Conservation (phyloP, 78 protist genomes). For the Guillardia theta region DNA sequence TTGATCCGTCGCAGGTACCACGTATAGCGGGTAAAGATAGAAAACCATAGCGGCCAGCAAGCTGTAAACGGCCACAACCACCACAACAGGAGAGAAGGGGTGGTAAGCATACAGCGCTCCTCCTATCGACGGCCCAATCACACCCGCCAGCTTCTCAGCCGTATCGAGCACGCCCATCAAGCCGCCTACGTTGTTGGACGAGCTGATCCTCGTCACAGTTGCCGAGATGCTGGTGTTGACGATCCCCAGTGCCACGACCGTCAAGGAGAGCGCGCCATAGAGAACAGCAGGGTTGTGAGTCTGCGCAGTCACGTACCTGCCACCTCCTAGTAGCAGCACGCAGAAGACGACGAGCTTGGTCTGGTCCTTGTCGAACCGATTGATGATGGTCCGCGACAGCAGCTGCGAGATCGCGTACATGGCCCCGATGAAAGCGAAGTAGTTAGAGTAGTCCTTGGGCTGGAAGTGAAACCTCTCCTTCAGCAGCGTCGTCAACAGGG, state of each 20-base stretch:
- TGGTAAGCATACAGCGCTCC: not conserved
- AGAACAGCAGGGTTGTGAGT: not conserved
- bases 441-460: constrained; percentile 4
- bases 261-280: not conserved
- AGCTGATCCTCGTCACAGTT: not conserved
- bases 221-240: not conserved
- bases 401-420: not conserved
- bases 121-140: not conserved
- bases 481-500: not conserved
- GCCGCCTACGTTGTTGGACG: not conserved
- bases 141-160: constrained; percentile 14
- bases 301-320: not conserved
- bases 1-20: not conserved
- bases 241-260: not conserved
- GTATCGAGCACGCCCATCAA: constrained; percentile 25
- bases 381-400: not conserved
- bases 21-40: not conserved
- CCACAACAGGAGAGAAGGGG: not conserved
- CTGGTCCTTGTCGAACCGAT: not conserved
- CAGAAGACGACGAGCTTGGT: not conserved
- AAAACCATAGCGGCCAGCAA: not conserved
- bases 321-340: not conserved
- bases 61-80: not conserved
- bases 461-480: not conserved
- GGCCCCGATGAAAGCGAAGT: not conserved